Evolutionary conservation across 257 asterid genomes (phyloP), one percentile per base, ranked within the genome.

Genomic region (Coffea eugenioides): DNA sequence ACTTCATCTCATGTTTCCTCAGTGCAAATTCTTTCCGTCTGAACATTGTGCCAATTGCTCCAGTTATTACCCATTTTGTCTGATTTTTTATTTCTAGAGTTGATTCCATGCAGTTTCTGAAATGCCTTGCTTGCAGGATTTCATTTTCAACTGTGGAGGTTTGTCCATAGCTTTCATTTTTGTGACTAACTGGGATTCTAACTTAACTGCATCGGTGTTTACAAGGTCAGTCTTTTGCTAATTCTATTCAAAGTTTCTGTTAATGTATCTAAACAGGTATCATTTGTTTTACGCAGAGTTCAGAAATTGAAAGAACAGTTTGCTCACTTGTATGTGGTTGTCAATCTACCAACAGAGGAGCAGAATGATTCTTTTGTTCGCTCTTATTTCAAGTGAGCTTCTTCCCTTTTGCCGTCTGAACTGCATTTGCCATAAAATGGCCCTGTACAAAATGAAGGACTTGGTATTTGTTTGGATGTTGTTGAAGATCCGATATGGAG

Each of bases 141-240:
- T 96, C 86, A 96, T 96, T 84, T 94, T 94, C 59, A 96, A 90
- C 85, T 92, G 96, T 78, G 97, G 98, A 41, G 99, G 97, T 62
- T 77, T 90, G 49, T 96, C 99, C 0, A 85, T 94, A 52, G 99
- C 99, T 74, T 94, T 96, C 86, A 64, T 96, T 75, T 96, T 92
- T 84, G 85, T 78, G 49, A 90, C 94, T 56, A 88, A 79, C 76
- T 96, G 97, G 99, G 89, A 86, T 83, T 84, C 78, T 39, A 83
- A 74, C 85, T 64, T 77, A 59, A 68, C 77, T 34, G 65, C 80
- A 56, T 76, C 92, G 46, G 59, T 88, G 81, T 96, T 90, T 86
- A 84, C 85, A 87, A 90, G 88, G 99, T 94, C 75, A 84, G 69
- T 61, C 46, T n/a, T 65, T 62, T 59, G 73, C 77, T 64, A 25